These are phyloP conservation scores for Simmondsia chinensis DNA, from an alignment of 148 eudicot species.

Conservation along the genomic window DNA sequence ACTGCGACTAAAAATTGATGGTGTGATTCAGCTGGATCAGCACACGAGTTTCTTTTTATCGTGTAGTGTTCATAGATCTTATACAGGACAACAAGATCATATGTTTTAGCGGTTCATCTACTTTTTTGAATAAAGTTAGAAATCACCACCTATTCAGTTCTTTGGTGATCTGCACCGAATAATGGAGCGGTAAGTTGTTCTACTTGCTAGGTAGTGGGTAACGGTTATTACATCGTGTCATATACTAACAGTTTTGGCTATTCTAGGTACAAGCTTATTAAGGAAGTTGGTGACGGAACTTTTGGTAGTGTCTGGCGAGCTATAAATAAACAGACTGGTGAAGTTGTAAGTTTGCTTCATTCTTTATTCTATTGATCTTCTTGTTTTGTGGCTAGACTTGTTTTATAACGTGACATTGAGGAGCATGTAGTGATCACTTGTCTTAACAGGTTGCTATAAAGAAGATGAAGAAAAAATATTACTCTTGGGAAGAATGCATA, in stretches of 20 bases:
- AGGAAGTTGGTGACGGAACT: slow-evolving; percentile 93
- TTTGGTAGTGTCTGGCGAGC: slow-evolving; percentile 95
- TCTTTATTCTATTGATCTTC: not conserved
- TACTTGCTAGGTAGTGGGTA: not conserved
- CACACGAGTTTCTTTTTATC: slow-evolving; percentile 20
- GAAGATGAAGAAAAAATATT: slow-evolving; percentile 86
- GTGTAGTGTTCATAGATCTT: slow-evolving; percentile 22
- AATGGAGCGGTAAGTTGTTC: slow-evolving; percentile 71
- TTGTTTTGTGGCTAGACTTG: not conserved
- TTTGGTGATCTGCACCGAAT: slow-evolving; percentile 11
- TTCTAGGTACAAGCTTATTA: slow-evolving; percentile 60
- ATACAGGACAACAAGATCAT: slow-evolving; percentile 14
- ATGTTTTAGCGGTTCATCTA: slow-evolving; percentile 17
- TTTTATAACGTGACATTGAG: no score
- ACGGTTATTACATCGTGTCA: not conserved
- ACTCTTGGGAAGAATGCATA: slow-evolving; percentile 84
- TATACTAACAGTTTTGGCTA: slow-evolving; percentile 1
- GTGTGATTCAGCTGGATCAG: slow-evolving; percentile 34
- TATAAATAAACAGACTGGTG: slow-evolving; percentile 70
- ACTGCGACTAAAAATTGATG: slow-evolving; percentile 17
- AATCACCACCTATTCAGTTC: slow-evolving; percentile 19
- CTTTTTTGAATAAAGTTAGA: slow-evolving; percentile 32
- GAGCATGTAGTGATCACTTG: slow-evolving; percentile 1
- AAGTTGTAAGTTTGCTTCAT: slow-evolving; percentile 52
- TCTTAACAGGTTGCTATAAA: slow-evolving; percentile 77